These are phyloP conservation scores for Usnea hakonensis DNA, from an alignment of 495 filamentous ascomycete genomes.

Conservation along the genomic window DNA sequence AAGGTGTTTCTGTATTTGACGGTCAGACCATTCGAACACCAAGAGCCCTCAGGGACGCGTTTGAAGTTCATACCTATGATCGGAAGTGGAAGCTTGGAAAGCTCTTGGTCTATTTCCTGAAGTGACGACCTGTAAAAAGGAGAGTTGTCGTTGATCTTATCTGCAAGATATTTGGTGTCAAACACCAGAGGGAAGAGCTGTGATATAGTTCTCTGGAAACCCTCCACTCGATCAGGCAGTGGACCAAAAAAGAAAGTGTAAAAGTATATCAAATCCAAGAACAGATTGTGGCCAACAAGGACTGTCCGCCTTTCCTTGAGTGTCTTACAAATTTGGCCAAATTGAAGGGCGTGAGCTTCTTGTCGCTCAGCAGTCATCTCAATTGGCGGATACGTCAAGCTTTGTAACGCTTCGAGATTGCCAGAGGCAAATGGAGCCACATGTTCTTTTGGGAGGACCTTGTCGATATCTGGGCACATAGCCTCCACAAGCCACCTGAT, in stretches of 20 bases:
- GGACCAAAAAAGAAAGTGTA: constrained; percentile 60
- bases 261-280: constrained; percentile 66
- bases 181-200: constrained; percentile 59
- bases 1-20: constrained; percentile 31
- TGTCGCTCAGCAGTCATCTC: not conserved
- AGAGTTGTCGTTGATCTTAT: constrained; percentile 40
- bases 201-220: constrained; percentile 50
- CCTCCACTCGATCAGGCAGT: constrained; percentile 52
- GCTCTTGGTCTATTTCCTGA: constrained; percentile 39
- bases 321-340: constrained; percentile 28
- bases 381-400: constrained; percentile 2
- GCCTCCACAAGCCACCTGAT: constrained; percentile 68
- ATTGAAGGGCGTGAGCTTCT: constrained; percentile 19
- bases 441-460: constrained; percentile 2
- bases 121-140: constrained; percentile 44
- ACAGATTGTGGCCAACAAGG: constrained; percentile 60
- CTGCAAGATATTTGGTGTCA: constrained; percentile 73
- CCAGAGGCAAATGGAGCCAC: constrained; percentile 35
- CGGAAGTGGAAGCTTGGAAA: constrained; percentile 35
- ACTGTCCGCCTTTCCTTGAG: constrained; percentile 38
- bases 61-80: constrained; percentile 35
- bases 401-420: constrained; percentile 44
- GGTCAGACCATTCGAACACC: constrained; percentile 1
- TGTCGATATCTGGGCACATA: constrained; percentile 28
- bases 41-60: not conserved